These are phyloP conservation scores for Wickerhamomyces bisporus DNA, from an alignment of 805 yeast genomes.

Conservation along the genomic window DNA sequence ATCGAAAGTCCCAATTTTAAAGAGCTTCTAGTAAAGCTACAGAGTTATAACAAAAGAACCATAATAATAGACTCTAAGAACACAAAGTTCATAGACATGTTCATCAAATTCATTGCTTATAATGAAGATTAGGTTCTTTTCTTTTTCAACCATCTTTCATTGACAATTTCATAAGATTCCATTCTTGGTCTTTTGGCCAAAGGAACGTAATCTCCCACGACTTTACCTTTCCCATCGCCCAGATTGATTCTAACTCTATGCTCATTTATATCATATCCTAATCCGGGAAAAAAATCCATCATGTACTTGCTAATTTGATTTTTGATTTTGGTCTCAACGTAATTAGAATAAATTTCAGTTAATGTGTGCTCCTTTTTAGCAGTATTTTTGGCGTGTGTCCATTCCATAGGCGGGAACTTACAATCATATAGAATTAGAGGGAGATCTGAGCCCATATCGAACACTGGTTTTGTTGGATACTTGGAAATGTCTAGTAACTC, in stretches of 20 bases:
- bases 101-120: conserved; percentile 7
- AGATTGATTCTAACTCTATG: conserved; percentile 38
- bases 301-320: conserved; percentile 38
- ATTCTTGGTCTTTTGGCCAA: conserved; percentile 49
- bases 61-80: not conserved
- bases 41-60: not conserved
- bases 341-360: conserved; percentile 41
- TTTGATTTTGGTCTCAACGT: conserved; percentile 55
- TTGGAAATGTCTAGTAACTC: conserved; percentile 53
- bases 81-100: conserved; percentile 5
- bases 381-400: conserved; percentile 38
- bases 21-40: not conserved
- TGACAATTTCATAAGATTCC: conserved; percentile 65
- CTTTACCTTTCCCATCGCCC: conserved; percentile 78
- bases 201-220: conserved; percentile 52
- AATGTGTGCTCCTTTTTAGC: conserved; percentile 37
- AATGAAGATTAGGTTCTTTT: conserved; percentile 8
- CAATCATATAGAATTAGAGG: conserved; percentile 89
- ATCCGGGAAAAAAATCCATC: conserved; percentile 18
- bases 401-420: conserved; percentile 62
- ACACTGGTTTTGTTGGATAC: conserved; percentile 67
- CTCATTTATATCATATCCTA: conserved; percentile 9
- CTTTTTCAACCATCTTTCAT: conserved; percentile 53
- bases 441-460: conserved; percentile 84
- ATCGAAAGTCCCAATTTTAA: not conserved